phyloP scores from a whole-genome alignment of 805 yeast species.

The Clavispora asparagi region DNA sequence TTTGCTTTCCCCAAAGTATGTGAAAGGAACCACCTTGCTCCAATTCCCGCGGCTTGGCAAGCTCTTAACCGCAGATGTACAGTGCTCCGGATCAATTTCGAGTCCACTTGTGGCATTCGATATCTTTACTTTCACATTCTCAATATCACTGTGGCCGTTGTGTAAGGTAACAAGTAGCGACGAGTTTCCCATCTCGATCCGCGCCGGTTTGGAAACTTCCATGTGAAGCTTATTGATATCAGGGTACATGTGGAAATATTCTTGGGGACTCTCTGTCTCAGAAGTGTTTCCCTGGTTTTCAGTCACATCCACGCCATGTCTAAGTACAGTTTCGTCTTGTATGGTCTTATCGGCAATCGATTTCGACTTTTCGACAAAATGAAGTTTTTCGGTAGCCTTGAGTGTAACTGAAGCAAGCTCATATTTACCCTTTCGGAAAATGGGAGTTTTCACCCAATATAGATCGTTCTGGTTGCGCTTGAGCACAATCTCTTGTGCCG shows the following conservation, averaged over 20 bases:
- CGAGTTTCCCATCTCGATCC: constrained; percentile 25
- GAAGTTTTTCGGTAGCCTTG: constrained; percentile 5
- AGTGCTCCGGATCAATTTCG: constrained; percentile 2
- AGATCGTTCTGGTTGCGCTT: not conserved
- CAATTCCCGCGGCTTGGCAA: constrained; percentile 1
- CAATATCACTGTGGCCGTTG: constrained; percentile 27
- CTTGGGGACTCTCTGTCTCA: not conserved
- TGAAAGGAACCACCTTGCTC: constrained; percentile 29
- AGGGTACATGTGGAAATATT: constrained; percentile 11
- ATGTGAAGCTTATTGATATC: constrained; percentile 20
- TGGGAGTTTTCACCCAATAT: not conserved
- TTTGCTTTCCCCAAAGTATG: constrained; percentile 25
- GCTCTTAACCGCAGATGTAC: not conserved
- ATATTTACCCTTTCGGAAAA: not conserved
- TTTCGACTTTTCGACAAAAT: not conserved
- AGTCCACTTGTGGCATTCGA: constrained; percentile 17
- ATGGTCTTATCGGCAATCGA: not conserved
- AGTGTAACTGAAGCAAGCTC: not conserved
- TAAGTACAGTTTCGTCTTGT: constrained; percentile 7
- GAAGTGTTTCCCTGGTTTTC: not conserved
- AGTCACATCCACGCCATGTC: not conserved
- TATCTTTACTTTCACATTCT: constrained; percentile 19
- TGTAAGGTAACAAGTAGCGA: constrained; percentile 20
- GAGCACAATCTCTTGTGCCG: not conserved
- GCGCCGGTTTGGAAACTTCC: constrained; percentile 21